Conservation (phyloP, 2,329 filamentous ascomycete species). For the Lecanoromycetidae sp. region DNA sequence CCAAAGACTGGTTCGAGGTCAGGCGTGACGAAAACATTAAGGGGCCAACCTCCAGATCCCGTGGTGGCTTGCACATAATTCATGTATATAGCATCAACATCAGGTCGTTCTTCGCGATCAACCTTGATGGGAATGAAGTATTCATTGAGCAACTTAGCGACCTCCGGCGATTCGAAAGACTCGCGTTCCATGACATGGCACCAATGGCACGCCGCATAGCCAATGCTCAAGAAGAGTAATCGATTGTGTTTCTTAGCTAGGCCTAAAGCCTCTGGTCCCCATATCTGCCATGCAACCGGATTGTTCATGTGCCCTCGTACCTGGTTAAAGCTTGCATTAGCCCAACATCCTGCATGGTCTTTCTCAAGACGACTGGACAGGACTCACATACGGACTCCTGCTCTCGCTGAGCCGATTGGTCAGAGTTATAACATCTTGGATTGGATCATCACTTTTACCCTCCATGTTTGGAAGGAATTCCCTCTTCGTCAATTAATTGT, state of each 20-base stretch:
- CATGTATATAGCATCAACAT: slow-evolving; percentile 95
- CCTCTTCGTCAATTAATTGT: too few species aligned
- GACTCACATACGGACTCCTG: slow-evolving; percentile 53
- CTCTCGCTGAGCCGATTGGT: slow-evolving; percentile 48
- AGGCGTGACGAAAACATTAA: slow-evolving; percentile 94
- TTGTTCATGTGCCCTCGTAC: slow-evolving; percentile 66
- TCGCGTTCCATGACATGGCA: slow-evolving; percentile 88
- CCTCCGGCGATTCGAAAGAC: slow-evolving; percentile 71
- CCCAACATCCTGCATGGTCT: not conserved
- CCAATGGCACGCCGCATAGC: slow-evolving; percentile 90
- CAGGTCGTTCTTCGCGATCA: slow-evolving; percentile 85
- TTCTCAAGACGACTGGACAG: slow-evolving; percentile 2
- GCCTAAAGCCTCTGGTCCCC: slow-evolving; percentile 63
- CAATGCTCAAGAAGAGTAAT: slow-evolving; percentile 85
- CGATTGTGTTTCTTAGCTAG: slow-evolving; percentile 73
- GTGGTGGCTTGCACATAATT: slow-evolving; percentile 94
- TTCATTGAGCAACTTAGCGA: slow-evolving; percentile 71
- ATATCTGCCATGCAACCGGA: slow-evolving; percentile 82
- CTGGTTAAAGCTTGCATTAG: slow-evolving; percentile 25
- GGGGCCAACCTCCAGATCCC: slow-evolving; percentile 79
- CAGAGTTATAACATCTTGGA: slow-evolving; percentile 26
- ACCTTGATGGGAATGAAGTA: slow-evolving; percentile 85
- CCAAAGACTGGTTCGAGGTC: slow-evolving; percentile 90
- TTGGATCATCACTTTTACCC: not conserved
- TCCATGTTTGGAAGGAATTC: slow-evolving; percentile 1